phyloP scores from a whole-genome alignment of 2,329 filamentous ascomycete genomes.

The Epichloe gansuensis region DNA sequence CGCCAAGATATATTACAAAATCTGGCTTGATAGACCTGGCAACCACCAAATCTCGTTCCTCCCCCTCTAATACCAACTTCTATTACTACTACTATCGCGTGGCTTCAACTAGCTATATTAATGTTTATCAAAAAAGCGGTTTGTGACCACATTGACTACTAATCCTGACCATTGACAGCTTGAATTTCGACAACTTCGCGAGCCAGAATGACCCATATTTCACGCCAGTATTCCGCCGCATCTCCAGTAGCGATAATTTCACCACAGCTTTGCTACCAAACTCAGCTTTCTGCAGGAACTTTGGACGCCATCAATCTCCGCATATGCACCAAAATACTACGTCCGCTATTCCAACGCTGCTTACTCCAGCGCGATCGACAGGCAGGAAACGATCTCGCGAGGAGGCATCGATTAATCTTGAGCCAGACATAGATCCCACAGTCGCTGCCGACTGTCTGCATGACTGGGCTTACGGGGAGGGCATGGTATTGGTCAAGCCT shows the following conservation, averaged over 20 bases:
- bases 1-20: background rate
- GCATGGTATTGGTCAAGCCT: conserved; percentile 62
- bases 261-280: conserved; percentile 22
- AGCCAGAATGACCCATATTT: conserved; percentile 31
- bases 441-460: conserved; percentile 41
- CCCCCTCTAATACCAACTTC: background rate
- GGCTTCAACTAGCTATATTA: background rate
- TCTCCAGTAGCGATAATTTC: conserved; percentile 33
- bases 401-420: conserved; percentile 57
- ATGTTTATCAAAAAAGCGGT: conserved; percentile 9
- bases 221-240: conserved; percentile 27
- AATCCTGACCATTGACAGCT: conserved; percentile 11
- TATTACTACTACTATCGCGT: background rate
- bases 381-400: conserved; percentile 68
- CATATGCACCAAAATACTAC: conserved; percentile 14
- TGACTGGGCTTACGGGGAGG: conserved; percentile 57
- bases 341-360: conserved; percentile 17
- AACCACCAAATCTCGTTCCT: background rate
- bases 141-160: conserved; percentile 22
- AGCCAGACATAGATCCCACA: conserved; percentile 38
- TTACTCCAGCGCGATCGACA: conserved; percentile 10
- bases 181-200: conserved; percentile 8
- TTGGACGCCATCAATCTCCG: conserved; percentile 15
- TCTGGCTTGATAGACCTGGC: too few relatives aligned
- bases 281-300: conserved; percentile 18